phyloP scores from a whole-genome alignment of 139 green algal species.

The Coelastrella sp. region DNA sequence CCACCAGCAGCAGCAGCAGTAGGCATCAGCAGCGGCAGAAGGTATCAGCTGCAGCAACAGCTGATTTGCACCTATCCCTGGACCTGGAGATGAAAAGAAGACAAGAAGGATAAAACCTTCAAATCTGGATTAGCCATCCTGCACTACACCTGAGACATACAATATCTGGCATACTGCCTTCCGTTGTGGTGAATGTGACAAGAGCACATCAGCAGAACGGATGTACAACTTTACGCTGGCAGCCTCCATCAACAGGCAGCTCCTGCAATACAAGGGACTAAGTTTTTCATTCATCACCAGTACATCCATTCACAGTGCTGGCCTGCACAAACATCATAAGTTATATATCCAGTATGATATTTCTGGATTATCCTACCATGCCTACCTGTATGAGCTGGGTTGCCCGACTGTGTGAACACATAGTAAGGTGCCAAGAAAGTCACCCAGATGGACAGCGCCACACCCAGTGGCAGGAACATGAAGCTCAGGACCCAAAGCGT shows the following conservation, averaged over 20 bases:
- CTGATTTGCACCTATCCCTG: no score
- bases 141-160: background rate
- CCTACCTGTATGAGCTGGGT: constrained; percentile 80
- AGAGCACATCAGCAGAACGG: no score
- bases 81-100: background rate
- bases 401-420: constrained; percentile 57
- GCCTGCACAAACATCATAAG: background rate
- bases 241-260: no score
- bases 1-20: background rate
- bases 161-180: no score
- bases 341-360: background rate
- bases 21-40: background rate
- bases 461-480: constrained; percentile 51
- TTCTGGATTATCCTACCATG: background rate
- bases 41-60: background rate
- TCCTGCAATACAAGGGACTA: background rate
- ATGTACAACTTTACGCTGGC: no score
- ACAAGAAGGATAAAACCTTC: no score
- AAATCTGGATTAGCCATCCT: background rate
- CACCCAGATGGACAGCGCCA: constrained; percentile 37
- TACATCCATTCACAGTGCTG: background rate
- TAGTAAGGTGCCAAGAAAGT: constrained; percentile 76
- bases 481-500: constrained; percentile 55
- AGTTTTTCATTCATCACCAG: background rate
- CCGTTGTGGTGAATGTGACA: no score